These are phyloP conservation scores for Fomitopsis betulina DNA, from an alignment of 1,284 basidiomycete species.

Conservation along the genomic window DNA sequence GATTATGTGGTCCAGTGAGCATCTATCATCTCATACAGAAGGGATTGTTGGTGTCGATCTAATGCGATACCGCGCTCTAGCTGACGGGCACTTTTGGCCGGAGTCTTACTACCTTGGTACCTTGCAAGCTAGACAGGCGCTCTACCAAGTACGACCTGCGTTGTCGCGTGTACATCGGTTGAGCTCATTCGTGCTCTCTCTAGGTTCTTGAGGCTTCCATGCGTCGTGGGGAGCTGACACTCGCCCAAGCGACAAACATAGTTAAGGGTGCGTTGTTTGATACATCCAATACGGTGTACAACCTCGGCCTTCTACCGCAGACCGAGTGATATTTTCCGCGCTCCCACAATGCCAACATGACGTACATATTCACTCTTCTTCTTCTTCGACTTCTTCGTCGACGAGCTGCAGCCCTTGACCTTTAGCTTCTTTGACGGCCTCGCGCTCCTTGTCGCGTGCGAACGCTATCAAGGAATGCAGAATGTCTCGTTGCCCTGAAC, in stretches of 20 bases:
- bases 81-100: slow-evolving; percentile 77
- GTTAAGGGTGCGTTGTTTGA: slow-evolving; percentile 52
- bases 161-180: neutral
- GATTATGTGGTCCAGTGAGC: slow-evolving; percentile 72
- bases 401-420: slow-evolving; percentile 48
- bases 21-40: slow-evolving; percentile 3
- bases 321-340: neutral
- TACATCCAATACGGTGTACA: slow-evolving; percentile 55
- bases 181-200: neutral
- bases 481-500: slow-evolving; percentile 40
- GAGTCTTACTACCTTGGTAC: slow-evolving; percentile 68
- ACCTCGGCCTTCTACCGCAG: slow-evolving; percentile 38
- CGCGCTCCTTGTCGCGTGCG: slow-evolving; percentile 37
- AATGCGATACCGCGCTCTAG: slow-evolving; percentile 28
- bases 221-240: slow-evolving; percentile 38
- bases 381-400: slow-evolving; percentile 35
- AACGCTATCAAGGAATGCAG: slow-evolving; percentile 38
- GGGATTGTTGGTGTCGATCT: neutral
- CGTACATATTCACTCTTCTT: slow-evolving; percentile 3
- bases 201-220: slow-evolving; percentile 51
- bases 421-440: slow-evolving; percentile 42
- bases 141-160: slow-evolving; percentile 45
- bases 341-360: neutral
- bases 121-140: slow-evolving; percentile 54
- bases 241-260: slow-evolving; percentile 44